phyloP scores from a whole-genome alignment of 108 stramenopile genomes.

The Skeletonema marinoi region DNA sequence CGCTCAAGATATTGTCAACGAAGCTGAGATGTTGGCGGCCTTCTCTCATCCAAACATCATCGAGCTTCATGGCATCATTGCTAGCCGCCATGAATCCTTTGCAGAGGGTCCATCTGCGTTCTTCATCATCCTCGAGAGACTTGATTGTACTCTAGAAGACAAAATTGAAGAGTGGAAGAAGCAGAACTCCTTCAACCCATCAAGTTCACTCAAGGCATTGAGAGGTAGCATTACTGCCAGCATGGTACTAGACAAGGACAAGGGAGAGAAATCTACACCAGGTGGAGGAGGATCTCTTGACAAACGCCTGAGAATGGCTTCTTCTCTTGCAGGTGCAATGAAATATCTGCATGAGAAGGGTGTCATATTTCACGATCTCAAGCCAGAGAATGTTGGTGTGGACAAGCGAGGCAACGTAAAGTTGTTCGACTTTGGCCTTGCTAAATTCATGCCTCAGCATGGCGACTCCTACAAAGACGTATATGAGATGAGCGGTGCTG shows the following conservation, averaged over 20 bases:
- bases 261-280: conserved; percentile 26
- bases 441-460: conserved; percentile 4
- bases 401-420: background rate
- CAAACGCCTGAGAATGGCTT: conserved; percentile 66
- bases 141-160: conserved; percentile 67
- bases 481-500: conserved; percentile 75
- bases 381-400: background rate
- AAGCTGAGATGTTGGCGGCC: conserved; percentile 3
- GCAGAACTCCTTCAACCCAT: conserved; percentile 10
- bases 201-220: conserved; percentile 26
- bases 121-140: conserved; percentile 81
- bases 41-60: background rate
- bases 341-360: conserved; percentile 71
- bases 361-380: conserved; percentile 80
- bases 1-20: background rate
- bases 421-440: background rate
- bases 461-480: conserved; percentile 71
- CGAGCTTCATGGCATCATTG: background rate
- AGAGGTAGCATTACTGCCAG: conserved; percentile 15
- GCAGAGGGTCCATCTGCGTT: conserved; percentile 32
- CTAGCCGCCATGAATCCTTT: background rate
- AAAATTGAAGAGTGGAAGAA: conserved; percentile 77
- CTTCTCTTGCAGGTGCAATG: conserved; percentile 49
- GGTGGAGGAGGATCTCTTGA: background rate
- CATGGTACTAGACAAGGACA: conserved; percentile 9